Evolutionary conservation across 768 basidiomycete genomes (phyloP), one percentile per base, ranked within the genome.

Genomic region (Mrakia blollopis): DNA sequence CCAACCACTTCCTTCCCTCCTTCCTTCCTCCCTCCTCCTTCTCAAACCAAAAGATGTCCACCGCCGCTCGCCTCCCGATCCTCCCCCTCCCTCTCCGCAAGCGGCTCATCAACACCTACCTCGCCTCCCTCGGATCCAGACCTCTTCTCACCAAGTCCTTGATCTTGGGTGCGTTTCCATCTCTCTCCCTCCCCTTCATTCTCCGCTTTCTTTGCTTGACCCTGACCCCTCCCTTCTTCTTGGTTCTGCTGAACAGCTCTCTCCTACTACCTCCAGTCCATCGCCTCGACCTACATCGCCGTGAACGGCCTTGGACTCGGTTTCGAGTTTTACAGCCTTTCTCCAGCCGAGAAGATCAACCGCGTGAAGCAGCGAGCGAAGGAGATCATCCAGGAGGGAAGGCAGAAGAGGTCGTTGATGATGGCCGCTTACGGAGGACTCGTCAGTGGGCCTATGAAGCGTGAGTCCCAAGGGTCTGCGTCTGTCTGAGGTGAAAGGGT

Each of bases 251-350:
- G 3, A 1, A 10, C 54, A 72, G 71, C 71, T 21, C 18, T 72
- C 16, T 72, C 71, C 23, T 72, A 72, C 71, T 72, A 72, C 71
- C 50, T 72, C 35, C 71, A 72, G n/a, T 72, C 71, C 3, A 30
- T 72, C 52, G 8, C 60, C 25, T 72, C 71, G 11, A 72, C 71
- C 21, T 72, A 72, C 25, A 21, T 72, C 35, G 71, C 71, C 21
- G 30, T 72, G 14, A 30, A 60, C 18, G 69, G 69, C 2, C 35
- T 57, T 35, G 35, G 50, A 6, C 28, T 72, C 3, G 52, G 54
- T 11, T 14, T 72, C 35, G 50, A 57, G 52, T 57, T 72, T 54
- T 39, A 52, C 71, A 9, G 11, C 8, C 28, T 52, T 11, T 72
- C 71, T 5, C 21, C 71, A 7, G 35, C 50, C 11, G 52, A 72